phyloP scores from a whole-genome alignment of 352 stramenopile genomes.

The Globisporangium emineosum region DNA sequence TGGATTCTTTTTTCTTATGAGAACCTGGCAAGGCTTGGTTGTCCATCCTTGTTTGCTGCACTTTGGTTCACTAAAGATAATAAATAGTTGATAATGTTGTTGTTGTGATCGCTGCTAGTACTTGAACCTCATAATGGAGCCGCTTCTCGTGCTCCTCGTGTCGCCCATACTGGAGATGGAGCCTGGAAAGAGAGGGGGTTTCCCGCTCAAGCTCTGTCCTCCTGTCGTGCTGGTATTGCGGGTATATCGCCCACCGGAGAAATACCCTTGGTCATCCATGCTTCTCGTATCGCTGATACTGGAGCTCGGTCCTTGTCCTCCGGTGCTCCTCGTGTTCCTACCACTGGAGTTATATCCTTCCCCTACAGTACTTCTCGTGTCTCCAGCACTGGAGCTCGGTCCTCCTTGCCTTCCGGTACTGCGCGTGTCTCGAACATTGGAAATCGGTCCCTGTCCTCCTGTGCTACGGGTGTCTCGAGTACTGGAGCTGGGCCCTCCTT shows the following conservation, averaged over 20 bases:
- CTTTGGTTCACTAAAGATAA: neutral
- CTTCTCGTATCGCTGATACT: neutral
- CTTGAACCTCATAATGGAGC: slow-evolving; percentile 5
- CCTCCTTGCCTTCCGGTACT: neutral
- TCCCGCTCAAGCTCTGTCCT: slow-evolving; percentile 2
- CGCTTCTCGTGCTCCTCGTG: neutral
- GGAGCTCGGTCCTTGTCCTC: neutral
- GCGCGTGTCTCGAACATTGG: neutral
- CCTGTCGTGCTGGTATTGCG: neutral
- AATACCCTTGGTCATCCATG: neutral
- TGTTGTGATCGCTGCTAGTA: slow-evolving; percentile 1
- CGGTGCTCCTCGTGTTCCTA: neutral
- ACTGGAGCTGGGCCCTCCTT: neutral
- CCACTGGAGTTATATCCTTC: neutral
- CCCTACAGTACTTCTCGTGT: neutral
- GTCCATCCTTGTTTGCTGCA: too few species aligned
- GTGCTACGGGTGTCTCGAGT: neutral
- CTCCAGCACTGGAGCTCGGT: neutral
- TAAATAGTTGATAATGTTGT: neutral
- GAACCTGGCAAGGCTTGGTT: too few species aligned
- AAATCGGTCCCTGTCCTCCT: neutral
- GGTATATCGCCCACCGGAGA: neutral
- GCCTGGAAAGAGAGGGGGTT: neutral
- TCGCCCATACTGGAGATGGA: neutral
- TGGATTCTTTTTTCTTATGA: too few species aligned